Base-by-base conservation (phyloP, 179 eudicot genomes). In the Drosera spatulata region DNA sequence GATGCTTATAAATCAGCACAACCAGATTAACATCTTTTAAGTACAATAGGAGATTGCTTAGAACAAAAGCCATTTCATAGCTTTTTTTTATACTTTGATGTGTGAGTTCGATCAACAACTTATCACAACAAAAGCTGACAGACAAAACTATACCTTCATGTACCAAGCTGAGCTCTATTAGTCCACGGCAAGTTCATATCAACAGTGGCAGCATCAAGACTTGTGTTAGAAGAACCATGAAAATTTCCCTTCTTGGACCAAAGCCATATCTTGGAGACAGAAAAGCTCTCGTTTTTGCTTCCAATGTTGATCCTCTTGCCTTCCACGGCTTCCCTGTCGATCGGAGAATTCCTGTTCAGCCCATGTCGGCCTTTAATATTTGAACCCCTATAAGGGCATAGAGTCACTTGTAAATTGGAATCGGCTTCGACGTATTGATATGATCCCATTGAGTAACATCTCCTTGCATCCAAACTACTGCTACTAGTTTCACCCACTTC, bases 361-460 rank as follows among this genome's bases (percentile, higher is more conserved):
- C 50, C 47, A 11, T 12, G 10, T 6, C 47, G 56, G 52, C 42
- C 40, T 14, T 12, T 45, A 56, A 39, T 13, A 13, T 39, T 56
- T 39, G 40, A 6, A 10, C 12, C 6, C 13, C 12, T 9, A 2
- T 42, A 12, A 63, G 66, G 66, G 12, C 66, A 63, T 39, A 63
- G 41, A 41, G 66, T 7, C 14, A 63, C 66, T 49, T 52, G 53
- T 50, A 63, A 14, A 44, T 38, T 53, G n/a, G 46, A 43, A 54
- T 43, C 39, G 5, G 59, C 59, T 22, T 56, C 48, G 7, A 55
- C 55, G 41, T 64, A 64, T 41, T 56, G 55, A 56, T 55, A 64
- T 39, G 68, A 64, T 0, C 68, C 68, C 68, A 64, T 55, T 38
- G 68, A 64, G 22, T 64, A 64, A 10, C 68, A 64, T 10, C 68